Percentiles rank a stretch among this genome's conserved stretches.
Evolutionary conservation across 352 stramenopile genomes (phyloP).

Genomic region (Pythium sukuiense): DNA sequence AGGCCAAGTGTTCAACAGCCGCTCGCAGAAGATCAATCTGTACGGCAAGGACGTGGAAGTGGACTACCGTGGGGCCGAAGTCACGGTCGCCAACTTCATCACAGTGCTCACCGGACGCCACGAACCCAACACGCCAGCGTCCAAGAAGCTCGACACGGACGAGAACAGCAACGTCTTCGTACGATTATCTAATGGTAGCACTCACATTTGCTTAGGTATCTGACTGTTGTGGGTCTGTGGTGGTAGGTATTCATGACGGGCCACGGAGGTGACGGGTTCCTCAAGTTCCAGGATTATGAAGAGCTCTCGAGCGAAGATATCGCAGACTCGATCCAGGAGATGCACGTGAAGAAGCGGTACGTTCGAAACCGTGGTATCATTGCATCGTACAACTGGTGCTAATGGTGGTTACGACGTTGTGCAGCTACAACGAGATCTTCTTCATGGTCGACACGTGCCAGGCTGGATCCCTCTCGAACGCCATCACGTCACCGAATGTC

Average conservation of each 20-base stretch:
- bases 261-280: conserved; percentile 96
- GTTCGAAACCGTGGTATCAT: conserved; percentile 3
- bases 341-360: conserved; percentile 91
- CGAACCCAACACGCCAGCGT: conserved; percentile 83
- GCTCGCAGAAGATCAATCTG: conserved; percentile 89
- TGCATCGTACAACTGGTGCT: background rate
- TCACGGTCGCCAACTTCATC: conserved; percentile 97
- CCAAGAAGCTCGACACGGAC: conserved; percentile 87
- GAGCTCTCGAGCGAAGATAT: conserved; percentile 96
- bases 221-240: background rate
- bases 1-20: conserved; percentile 89
- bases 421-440: conserved; percentile 93
- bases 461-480: conserved; percentile 90
- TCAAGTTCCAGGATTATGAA: conserved; percentile 98
- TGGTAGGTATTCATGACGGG: conserved; percentile 90
- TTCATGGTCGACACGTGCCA: conserved; percentile 99
- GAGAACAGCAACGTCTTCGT: conserved; percentile 89
- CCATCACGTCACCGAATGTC: conserved; percentile 88
- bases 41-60: conserved; percentile 93
- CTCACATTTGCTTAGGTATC: too few species aligned
- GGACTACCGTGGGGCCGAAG: conserved; percentile 94
- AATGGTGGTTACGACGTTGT: background rate
- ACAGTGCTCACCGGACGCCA: conserved; percentile 91
- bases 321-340: conserved; percentile 91
- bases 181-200: conserved; percentile 14